Conservation (phyloP, 1,139 yeast species). For the Diutina mesorugosa region DNA sequence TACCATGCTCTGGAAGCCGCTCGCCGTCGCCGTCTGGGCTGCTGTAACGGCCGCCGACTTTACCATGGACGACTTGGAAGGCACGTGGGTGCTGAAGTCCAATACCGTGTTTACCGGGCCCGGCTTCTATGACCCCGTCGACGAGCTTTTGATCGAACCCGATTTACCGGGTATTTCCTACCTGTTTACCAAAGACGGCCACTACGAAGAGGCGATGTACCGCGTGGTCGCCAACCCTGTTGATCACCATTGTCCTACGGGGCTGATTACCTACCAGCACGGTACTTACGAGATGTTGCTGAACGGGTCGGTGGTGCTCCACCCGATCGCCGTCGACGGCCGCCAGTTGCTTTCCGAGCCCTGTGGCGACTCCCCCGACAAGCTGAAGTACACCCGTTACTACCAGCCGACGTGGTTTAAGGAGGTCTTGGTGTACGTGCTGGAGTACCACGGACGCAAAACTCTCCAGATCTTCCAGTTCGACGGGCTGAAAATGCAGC, state of each 20-base stretch:
- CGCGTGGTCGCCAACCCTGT: slow-evolving; percentile 60
- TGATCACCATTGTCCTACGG: slow-evolving; percentile 73
- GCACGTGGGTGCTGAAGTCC: slow-evolving; percentile 95
- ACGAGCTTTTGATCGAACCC: slow-evolving; percentile 87
- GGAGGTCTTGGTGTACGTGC: slow-evolving; percentile 48
- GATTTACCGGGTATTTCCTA: slow-evolving; percentile 88
- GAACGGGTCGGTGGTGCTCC: slow-evolving; percentile 58
- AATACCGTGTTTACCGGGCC: slow-evolving; percentile 95
- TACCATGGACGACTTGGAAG: slow-evolving; percentile 32
- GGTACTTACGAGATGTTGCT: slow-evolving; percentile 55
- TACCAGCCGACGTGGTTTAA: slow-evolving; percentile 51
- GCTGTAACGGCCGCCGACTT: slow-evolving; percentile 6
- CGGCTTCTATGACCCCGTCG: slow-evolving; percentile 90
- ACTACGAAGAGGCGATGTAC: slow-evolving; percentile 80
- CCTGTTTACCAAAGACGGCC: slow-evolving; percentile 87
- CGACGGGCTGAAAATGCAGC: slow-evolving; percentile 78
- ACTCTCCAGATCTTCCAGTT: slow-evolving; percentile 62
- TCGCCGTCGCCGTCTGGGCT: not conserved
- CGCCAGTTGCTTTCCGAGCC: slow-evolving; percentile 86
- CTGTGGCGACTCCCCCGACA: slow-evolving; percentile 37
- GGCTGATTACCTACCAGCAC: slow-evolving; percentile 77
- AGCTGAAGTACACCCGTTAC: slow-evolving; percentile 59
- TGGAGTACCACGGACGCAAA: slow-evolving; percentile 73
- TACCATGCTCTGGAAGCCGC: not conserved
- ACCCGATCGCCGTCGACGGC: slow-evolving; percentile 81